A percentile compares a stretch with the other conserved stretches of the same genome.
Evolutionary conservation across 495 filamentous ascomycete genomes (phyloP).

Genomic region (Neohortaea acidophila): DNA sequence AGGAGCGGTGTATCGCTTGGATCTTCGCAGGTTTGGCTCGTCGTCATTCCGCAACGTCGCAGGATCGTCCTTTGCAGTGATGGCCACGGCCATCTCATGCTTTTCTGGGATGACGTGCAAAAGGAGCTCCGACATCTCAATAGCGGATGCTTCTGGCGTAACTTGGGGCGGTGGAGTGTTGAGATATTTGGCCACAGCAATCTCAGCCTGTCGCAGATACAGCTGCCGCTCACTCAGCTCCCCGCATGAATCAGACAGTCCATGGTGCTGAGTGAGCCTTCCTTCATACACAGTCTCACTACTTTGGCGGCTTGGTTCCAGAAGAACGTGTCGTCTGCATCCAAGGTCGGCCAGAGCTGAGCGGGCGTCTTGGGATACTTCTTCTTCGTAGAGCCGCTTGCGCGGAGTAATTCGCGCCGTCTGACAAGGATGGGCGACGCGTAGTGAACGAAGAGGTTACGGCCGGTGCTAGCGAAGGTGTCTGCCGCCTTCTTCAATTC

Average conservation of each 20-base stretch:
- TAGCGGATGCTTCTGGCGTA: background rate
- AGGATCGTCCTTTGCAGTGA: too few relatives aligned
- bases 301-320: background rate
- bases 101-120: too few relatives aligned
- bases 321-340: background rate
- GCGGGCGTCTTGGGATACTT: constrained; percentile 2
- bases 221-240: background rate
- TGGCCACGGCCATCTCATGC: too few relatives aligned
- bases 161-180: background rate
- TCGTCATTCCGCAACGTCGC: background rate
- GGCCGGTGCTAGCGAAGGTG: constrained; percentile 5
- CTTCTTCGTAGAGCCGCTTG: constrained; percentile 2
- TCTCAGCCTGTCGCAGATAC: constrained; percentile 2
- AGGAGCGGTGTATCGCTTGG: background rate
- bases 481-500: constrained; percentile 3
- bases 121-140: background rate
- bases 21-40: background rate
- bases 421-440: background rate
- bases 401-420: background rate
- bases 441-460: constrained; percentile 4
- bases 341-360: constrained; percentile 3
- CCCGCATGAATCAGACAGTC: constrained; percentile 6
- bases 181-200: constrained; percentile 4
- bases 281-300: background rate
- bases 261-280: background rate